Evolutionary conservation across 257 asterid species (phyloP).

Genomic region (Catharanthus roseus): DNA sequence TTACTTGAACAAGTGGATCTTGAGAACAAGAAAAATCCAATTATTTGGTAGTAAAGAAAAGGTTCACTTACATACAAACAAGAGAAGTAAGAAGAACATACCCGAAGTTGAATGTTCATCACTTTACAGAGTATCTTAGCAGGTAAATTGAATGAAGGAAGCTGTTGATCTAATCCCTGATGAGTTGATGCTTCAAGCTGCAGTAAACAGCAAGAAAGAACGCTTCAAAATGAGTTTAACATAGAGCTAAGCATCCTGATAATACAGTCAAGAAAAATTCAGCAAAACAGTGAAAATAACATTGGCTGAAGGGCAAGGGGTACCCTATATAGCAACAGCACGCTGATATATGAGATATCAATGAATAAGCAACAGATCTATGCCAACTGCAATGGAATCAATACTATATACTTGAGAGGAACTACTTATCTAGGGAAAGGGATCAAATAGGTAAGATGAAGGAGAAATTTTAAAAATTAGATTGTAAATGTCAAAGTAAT

Average conservation of each 20-base stretch:
- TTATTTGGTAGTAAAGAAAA: not conserved
- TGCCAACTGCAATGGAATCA: not conserved
- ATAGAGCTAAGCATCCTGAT: not conserved
- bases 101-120: slow-evolving; percentile 81
- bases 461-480: not conserved
- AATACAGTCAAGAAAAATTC: not conserved
- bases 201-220: slow-evolving; percentile 17
- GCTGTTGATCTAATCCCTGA: slow-evolving; percentile 83
- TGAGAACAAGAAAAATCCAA: not conserved
- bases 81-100: slow-evolving; percentile 21
- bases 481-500: not conserved
- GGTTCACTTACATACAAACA: not conserved
- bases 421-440: not conserved
- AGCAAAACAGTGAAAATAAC: not conserved
- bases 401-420: not conserved
- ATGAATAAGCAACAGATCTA: not conserved
- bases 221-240: slow-evolving; percentile 11
- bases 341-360: too few species aligned
- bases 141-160: slow-evolving; percentile 85
- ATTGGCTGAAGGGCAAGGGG: not conserved
- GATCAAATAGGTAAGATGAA: not conserved
- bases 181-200: slow-evolving; percentile 98
- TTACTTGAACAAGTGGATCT: not conserved
- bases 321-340: not conserved
- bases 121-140: slow-evolving; percentile 92